Percentiles rank a stretch among this genome's conserved stretches.
Conservation (phyloP, 2,329 filamentous ascomycete species). For the Phoma herbarum region DNA sequence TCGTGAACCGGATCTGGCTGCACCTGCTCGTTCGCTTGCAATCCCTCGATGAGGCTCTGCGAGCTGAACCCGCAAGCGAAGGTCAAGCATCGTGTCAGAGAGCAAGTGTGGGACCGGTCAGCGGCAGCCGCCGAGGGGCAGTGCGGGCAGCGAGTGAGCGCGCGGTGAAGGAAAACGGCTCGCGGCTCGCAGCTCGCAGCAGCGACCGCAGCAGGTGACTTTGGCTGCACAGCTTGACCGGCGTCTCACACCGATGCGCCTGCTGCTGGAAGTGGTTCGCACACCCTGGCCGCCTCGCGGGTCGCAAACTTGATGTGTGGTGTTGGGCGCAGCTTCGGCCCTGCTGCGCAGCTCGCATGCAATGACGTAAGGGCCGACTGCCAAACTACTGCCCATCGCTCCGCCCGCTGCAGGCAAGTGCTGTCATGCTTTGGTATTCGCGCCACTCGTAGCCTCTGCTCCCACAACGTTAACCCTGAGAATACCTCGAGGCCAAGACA, state of each 20-base stretch:
- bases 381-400: slow-evolving; percentile 5
- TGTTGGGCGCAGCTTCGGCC: slow-evolving; percentile 20
- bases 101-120: slow-evolving; percentile 18
- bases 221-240: slow-evolving; percentile 13
- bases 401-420: slow-evolving; percentile 13
- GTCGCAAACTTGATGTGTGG: slow-evolving; percentile 19
- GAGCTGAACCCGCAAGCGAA: slow-evolving; percentile 12
- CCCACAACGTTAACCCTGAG: slow-evolving; percentile 20
- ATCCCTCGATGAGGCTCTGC: slow-evolving; percentile 12
- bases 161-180: slow-evolving; percentile 10
- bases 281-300: background rate
- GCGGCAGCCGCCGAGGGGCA: slow-evolving; percentile 16
- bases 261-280: slow-evolving; percentile 4
- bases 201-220: slow-evolving; percentile 4
- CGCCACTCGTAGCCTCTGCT: slow-evolving; percentile 15
- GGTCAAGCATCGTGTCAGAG: slow-evolving; percentile 13
- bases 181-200: slow-evolving; percentile 1
- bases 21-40: background rate
- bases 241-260: slow-evolving; percentile 9
- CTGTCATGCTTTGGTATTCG: slow-evolving; percentile 10
- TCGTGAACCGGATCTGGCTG: background rate
- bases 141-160: background rate
- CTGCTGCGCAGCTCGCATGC: slow-evolving; percentile 11
- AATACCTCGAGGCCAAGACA: slow-evolving; percentile 13
- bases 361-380: slow-evolving; percentile 16